Evolutionary conservation across 2,329 filamentous ascomycete genomes (phyloP).

Genomic region (Chrysosporium keratinophilum): DNA sequence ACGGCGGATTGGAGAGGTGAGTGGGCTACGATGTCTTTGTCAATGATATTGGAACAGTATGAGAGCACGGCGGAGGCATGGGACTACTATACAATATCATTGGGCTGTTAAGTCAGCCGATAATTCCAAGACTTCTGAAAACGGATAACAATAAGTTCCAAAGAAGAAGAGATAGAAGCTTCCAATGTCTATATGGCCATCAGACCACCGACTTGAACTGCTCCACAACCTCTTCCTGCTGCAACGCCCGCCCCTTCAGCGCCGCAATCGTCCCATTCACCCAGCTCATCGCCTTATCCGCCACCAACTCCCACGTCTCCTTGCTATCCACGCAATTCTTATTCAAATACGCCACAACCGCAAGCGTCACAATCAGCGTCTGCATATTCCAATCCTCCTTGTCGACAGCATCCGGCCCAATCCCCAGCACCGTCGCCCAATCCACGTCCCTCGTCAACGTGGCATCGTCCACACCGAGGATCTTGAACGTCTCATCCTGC

Average conservation of each 20-base stretch:
- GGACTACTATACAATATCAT: conserved; percentile 22
- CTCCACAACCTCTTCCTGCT: neutral
- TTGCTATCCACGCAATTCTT: conserved; percentile 34
- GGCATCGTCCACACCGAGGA: conserved; percentile 15
- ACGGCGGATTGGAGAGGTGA: conserved; percentile 17
- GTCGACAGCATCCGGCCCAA: conserved; percentile 1
- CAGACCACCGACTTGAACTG: neutral
- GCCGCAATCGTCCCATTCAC: neutral
- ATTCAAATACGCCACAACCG: conserved; percentile 44
- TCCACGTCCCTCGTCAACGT: conserved; percentile 6
- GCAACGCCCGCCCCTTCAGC: neutral
- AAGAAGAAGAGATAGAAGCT: neutral
- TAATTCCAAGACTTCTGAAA: no score
- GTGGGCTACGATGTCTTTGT: conserved; percentile 24
- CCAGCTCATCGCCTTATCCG: conserved; percentile 50
- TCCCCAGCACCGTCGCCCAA: conserved; percentile 8
- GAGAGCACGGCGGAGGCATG: conserved; percentile 23
- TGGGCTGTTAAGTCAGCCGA: no score
- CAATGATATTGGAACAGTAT: conserved; percentile 25
- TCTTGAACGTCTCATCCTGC: conserved; percentile 19
- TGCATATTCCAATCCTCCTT: conserved; percentile 9
- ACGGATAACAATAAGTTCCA: neutral
- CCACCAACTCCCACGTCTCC: conserved; percentile 56
- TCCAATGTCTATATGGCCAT: neutral
- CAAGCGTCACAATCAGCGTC: conserved; percentile 24